phyloP scores from a whole-genome alignment of 495 filamentous ascomycete species.

The Penicillium riverlandense region DNA sequence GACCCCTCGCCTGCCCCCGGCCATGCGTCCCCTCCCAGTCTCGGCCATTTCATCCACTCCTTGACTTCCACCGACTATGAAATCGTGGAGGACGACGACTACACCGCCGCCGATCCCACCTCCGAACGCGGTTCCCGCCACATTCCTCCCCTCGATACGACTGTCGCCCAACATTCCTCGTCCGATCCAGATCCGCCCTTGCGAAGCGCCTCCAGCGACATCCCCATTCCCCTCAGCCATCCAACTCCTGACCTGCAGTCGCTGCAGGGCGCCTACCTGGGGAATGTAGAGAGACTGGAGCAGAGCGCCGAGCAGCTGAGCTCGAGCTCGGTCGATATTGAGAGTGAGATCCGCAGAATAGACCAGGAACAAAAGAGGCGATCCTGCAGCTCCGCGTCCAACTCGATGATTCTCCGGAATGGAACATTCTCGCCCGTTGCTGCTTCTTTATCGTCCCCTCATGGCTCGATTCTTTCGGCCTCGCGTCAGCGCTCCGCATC shows the following conservation, averaged over 20 bases:
- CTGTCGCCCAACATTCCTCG: conserved; percentile 21
- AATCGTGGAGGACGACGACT: conserved; percentile 41
- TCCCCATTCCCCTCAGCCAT: conserved; percentile 57
- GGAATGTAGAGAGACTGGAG: conserved; percentile 78
- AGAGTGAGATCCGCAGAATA: conserved; percentile 72
- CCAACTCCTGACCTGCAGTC: conserved; percentile 71
- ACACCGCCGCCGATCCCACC: conserved; percentile 29
- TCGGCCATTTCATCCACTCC: conserved; percentile 29
- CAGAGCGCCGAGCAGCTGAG: conserved; percentile 75
- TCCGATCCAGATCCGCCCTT: conserved; percentile 46
- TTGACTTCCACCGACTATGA: conserved; percentile 39
- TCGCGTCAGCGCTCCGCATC: conserved; percentile 54
- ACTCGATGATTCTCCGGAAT: conserved; percentile 64
- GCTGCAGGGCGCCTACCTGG: conserved; percentile 63
- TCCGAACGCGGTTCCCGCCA: conserved; percentile 17
- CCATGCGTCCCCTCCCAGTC: conserved; percentile 19
- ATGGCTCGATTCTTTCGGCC: conserved; percentile 51
- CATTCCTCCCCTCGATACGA: conserved; percentile 28
- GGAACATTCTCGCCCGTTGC: conserved; percentile 66
- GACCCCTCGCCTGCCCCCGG: conserved; percentile 19
- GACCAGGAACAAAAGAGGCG: conserved; percentile 67
- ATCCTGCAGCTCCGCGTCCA: conserved; percentile 40
- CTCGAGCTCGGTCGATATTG: conserved; percentile 68
- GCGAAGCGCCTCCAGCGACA: conserved; percentile 53
- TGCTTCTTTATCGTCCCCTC: conserved; percentile 55